These are phyloP conservation scores for Pinus albicaulis DNA, from an alignment of 75 land plant genomes.

Conservation along the genomic window DNA sequence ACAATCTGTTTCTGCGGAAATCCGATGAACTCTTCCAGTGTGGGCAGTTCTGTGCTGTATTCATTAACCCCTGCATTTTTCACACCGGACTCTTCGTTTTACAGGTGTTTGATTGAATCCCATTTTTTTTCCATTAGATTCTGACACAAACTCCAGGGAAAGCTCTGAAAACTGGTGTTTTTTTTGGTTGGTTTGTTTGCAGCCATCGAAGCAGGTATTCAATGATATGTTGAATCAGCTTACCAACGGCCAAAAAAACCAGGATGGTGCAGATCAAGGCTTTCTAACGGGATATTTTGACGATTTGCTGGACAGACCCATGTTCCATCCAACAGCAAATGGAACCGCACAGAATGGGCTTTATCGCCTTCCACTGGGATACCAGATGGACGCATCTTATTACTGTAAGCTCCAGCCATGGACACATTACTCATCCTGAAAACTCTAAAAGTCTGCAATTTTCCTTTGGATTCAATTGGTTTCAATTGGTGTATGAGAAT, in stretches of 20 bases:
- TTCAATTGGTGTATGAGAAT: no score
- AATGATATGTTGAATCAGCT: slow-evolving; percentile 65
- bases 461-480: neutral
- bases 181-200: slow-evolving; percentile 13
- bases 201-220: slow-evolving; percentile 88
- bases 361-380: slow-evolving; percentile 90
- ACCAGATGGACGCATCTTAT: slow-evolving; percentile 99
- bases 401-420: slow-evolving; percentile 57
- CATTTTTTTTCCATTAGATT: no score
- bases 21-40: slow-evolving; percentile 50
- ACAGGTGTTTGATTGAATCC: neutral
- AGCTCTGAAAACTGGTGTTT: neutral
- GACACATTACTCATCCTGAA: neutral
- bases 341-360: slow-evolving; percentile 70
- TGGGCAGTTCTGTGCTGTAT: slow-evolving; percentile 15
- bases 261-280: slow-evolving; percentile 97
- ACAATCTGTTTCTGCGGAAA: slow-evolving; percentile 40
- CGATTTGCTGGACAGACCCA: slow-evolving; percentile 76
- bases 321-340: slow-evolving; percentile 84
- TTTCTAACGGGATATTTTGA: slow-evolving; percentile 72
- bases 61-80: slow-evolving; percentile 45
- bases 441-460: neutral
- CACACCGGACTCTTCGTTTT: slow-evolving; percentile 4
- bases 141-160: no score
- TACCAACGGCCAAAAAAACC: slow-evolving; percentile 41